These are phyloP conservation scores for Cladosporium sp. DNA, from an alignment of 2,329 filamentous ascomycete genomes.

Conservation along the genomic window DNA sequence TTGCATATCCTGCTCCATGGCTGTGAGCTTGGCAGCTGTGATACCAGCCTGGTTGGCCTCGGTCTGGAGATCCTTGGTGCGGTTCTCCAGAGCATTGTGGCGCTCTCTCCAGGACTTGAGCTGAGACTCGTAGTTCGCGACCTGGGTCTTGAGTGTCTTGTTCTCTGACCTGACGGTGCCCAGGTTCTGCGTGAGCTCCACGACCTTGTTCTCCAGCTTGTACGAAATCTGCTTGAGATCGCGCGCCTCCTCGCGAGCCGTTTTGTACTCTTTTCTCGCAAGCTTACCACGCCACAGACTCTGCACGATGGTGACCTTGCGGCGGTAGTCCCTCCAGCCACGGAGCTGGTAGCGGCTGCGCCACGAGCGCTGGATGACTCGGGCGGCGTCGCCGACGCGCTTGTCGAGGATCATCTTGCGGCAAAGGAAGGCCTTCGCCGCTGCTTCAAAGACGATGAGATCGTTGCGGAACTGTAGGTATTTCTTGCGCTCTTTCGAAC, in stretches of 20 bases:
- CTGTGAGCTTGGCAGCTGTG: slow-evolving; percentile 78
- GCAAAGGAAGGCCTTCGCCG: slow-evolving; percentile 85
- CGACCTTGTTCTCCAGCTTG: slow-evolving; percentile 98
- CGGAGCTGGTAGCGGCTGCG: slow-evolving; percentile 71
- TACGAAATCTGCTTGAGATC: slow-evolving; percentile 99
- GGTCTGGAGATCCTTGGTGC: slow-evolving; percentile 87
- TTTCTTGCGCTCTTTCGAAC: slow-evolving; percentile 77
- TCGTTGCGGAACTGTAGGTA: slow-evolving; percentile 75
- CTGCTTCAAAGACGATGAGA: slow-evolving; percentile 80
- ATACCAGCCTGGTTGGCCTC: slow-evolving; percentile 98
- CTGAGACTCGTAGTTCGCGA: slow-evolving; percentile 93
- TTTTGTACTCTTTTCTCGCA: slow-evolving; percentile 82
- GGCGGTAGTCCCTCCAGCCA: slow-evolving; percentile 81
- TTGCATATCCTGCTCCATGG: slow-evolving; percentile 93
- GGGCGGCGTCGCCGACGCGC: slow-evolving; percentile 82
- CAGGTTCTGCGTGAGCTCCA: slow-evolving; percentile 90
- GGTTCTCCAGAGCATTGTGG: slow-evolving; percentile 80
- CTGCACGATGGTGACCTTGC: slow-evolving; percentile 83
- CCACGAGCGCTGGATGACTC: slow-evolving; percentile 87
- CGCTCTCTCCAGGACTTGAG: slow-evolving; percentile 93
- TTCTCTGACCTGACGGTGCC: slow-evolving; percentile 92
- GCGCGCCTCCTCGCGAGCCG: slow-evolving; percentile 84
- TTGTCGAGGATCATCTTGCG: slow-evolving; percentile 91
- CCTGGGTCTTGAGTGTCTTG: slow-evolving; percentile 77
- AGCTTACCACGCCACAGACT: slow-evolving; percentile 83